Conservation (phyloP, 306 rosid species). For the Macrotyloma uniflorum region DNA sequence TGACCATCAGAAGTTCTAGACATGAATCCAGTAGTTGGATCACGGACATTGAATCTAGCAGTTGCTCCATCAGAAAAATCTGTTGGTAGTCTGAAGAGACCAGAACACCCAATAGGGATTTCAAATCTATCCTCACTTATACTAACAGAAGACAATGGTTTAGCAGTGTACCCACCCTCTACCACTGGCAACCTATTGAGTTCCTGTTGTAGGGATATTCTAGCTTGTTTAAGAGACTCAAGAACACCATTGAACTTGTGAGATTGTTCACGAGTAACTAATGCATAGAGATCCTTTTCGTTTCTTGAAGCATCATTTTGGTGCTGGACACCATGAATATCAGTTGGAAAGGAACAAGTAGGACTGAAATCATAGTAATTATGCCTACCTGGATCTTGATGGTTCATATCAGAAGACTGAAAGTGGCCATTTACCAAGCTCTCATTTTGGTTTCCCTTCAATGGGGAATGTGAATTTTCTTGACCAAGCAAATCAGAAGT, state of each 20-base stretch:
- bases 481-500: slow-evolving; percentile 51
- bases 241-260: slow-evolving; percentile 59
- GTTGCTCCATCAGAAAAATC: slow-evolving; percentile 64
- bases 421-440: slow-evolving; percentile 38
- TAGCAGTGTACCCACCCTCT: slow-evolving; percentile 37
- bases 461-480: slow-evolving; percentile 53
- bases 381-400: slow-evolving; percentile 35
- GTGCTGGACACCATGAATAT: slow-evolving; percentile 32
- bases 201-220: slow-evolving; percentile 60
- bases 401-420: slow-evolving; percentile 46
- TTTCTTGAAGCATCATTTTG: slow-evolving; percentile 48
- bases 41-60: slow-evolving; percentile 41
- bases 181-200: slow-evolving; percentile 55
- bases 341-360: slow-evolving; percentile 38
- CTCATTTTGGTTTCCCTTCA: slow-evolving; percentile 47
- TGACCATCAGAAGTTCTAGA: slow-evolving; percentile 45
- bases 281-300: slow-evolving; percentile 57
- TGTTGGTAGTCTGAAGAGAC: slow-evolving; percentile 86
- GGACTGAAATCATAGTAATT: slow-evolving; percentile 37
- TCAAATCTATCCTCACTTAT: slow-evolving; percentile 56
- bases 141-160: slow-evolving; percentile 42
- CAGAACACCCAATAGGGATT: slow-evolving; percentile 65
- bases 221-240: slow-evolving; percentile 86
- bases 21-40: slow-evolving; percentile 44
- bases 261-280: slow-evolving; percentile 69